Base-by-base conservation (phyloP, 1,139 yeast species). In the Saccharomyces pastorianus region DNA sequence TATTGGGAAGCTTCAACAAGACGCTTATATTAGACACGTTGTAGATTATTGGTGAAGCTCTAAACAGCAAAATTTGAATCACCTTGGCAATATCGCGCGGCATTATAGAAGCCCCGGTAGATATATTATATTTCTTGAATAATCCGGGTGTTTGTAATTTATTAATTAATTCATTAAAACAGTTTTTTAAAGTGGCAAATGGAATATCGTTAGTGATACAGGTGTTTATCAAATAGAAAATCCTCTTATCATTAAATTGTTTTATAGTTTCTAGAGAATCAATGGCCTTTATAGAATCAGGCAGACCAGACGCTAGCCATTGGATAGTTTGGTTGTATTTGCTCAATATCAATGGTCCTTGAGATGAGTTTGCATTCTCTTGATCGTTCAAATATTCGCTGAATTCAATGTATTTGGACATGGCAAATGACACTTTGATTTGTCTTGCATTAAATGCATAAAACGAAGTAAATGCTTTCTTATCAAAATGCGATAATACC, bases 401-500 rank as follows among this genome's bases (percentile, higher is more conserved):
- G 53, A 67, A 71, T 53, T 64, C 73, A 53, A 64, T 60, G 61
- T 64, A 71, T 54, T 64, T 73, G 57, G 58, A 64, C 54, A 71
- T 61, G 54, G 64, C 77, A 51, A 59, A 53, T 0, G 85, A 71
- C 44, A 81, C 69, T 58, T 84, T 86, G 51, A 78, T 77, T 64
- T 88, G 96, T 53, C 96, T 77, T 60, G 77, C 80, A 53, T 81
- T 77, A 47, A 87, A 80, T 0, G 96, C 93, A 55, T 76, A 71
- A 61, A 88, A 84, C 0, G 96, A 81, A 47, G 80, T 76, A 56
- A 75, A 76, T 0, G 91, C 80, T 57, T 82, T 83, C 0, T 78
- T 78, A 53, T 83, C 80, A 46, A 90, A 74, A 26, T 67, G 69
- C 1, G 73, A 64, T 52, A 80, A 72, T 2, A 88, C 74, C 2